A percentile compares a stretch with the other conserved stretches of the same genome.
phyloP scores from a whole-genome alignment of 129 eudicot genomes.

The Rutidosis leptorrhynchoides region DNA sequence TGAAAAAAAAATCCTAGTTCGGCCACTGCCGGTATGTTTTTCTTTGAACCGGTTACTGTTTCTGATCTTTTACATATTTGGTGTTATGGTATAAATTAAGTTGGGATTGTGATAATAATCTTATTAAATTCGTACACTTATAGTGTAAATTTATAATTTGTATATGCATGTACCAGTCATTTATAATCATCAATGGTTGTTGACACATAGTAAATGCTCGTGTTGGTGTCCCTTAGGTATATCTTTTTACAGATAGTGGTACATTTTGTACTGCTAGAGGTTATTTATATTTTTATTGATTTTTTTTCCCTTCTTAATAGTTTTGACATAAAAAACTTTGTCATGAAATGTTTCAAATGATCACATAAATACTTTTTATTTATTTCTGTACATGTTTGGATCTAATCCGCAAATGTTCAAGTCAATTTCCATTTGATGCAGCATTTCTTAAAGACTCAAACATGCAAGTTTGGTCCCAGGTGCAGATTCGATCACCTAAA shows the following conservation, averaged over 20 bases:
- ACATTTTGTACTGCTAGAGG: neutral
- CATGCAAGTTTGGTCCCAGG: conserved; percentile 84
- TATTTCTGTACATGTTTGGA: neutral
- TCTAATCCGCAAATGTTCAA: neutral
- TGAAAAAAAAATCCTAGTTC: too few relatives aligned
- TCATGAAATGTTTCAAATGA: neutral
- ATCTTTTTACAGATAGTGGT: too few relatives aligned
- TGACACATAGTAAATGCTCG: too few relatives aligned
- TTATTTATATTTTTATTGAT: neutral
- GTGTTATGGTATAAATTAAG: neutral
- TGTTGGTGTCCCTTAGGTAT: too few relatives aligned
- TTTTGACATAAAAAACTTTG: neutral
- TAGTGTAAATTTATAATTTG: conserved; percentile 7
- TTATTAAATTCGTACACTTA: neutral
- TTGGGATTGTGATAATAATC: conserved; percentile 1
- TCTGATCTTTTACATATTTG: neutral
- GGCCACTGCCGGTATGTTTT: conserved; percentile 84
- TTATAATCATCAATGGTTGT: neutral
- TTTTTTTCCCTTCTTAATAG: neutral
- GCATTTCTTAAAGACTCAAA: conserved; percentile 90
- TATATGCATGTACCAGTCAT: neutral
- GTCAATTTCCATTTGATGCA: conserved; percentile 33
- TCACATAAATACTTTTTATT: neutral
- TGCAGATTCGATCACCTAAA: conserved; percentile 97
- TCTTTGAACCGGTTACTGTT: conserved; percentile 1